Evolutionary conservation across 129 eudicot genomes (phyloP), one percentile per base, ranked within the genome.

Genomic region (Tagetes erecta): DNA sequence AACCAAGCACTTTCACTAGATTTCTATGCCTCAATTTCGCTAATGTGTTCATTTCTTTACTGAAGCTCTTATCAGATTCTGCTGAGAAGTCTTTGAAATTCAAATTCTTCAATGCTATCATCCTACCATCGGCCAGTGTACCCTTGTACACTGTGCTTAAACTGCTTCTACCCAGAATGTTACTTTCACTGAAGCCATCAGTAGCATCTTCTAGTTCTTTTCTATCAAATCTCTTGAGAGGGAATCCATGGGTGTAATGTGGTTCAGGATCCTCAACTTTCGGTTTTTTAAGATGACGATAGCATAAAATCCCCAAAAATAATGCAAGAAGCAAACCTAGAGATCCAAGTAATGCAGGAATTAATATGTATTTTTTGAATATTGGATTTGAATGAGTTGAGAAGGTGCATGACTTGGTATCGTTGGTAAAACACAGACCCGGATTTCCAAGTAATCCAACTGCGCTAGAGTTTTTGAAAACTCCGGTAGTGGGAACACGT

Each of bases 141-240:
- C 97, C 99, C 82, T 88, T 94, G 85, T 88, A 94, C 70, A 94
- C 99, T 30, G 81, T 88, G 78, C 99, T 94, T 64, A 94, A 70
- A 46, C 83, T 81, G 82, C 89, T 94, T 30, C 81, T 68, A 11
- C 96, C 99, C 41, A 94, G 77, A 30, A 91, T 76, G 67, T 85
- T 86, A 6, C 72, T 85, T 52, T 82, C 84, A 30, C 71, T 82
- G 85, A 94, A 94, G 47, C 72, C 59, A 62, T 84, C 72, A 3
- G 97, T 90, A 20, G 93, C 96, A 27, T 47, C 57, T 74, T 83
- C 86, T 27, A 94, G 53, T 12, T 91, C 96, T 59, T 81, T 84
- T 40, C 72, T 74, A 41, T 76, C 81, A 64, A 83, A 91, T 85
- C 99, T 82, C 75, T 72, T 85, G 7, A 91, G 85, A 42, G 79